Evolutionary conservation across 495 filamentous ascomycete genomes (phyloP), one percentile per base, ranked within the genome.

Genomic region (Annulohypoxylon moriforme): DNA sequence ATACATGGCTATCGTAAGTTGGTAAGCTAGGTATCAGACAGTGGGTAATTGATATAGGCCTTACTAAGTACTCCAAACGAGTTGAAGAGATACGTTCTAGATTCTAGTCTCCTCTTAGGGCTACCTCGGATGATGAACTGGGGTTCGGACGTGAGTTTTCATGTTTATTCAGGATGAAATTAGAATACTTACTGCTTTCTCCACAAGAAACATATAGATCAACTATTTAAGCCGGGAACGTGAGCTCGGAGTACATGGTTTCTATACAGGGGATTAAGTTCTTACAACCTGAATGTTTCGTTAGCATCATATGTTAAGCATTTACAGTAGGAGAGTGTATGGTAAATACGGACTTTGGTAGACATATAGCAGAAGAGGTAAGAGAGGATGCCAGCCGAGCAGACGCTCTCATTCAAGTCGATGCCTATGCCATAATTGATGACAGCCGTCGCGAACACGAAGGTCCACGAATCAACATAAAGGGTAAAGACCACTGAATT

Each of bases 121-220:
- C 79, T 79, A 36, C 77, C 77, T 20, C 82, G 80, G 18, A 87
- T 83, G 27, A 86, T 83, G 66, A 83, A 83, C 85, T 88, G 34
- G 9, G 1, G 13, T 16, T 1, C 5, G 22, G n/a, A 16, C 1
- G 3, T 56, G 62, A 73, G 38, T 73, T 55, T 27, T 8, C 22
- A 18, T 57, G 7, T 5, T 31, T 3, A 13, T 10, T 52, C 14
- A 22, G 36, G 10, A 29, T 20, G 57, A 8, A 42, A 20, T 11
- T 29, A 3, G 25, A 25, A 0, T 0, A 63, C 83, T 60, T 79
- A 87, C 86, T 31, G 80, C 83, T 74, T 86, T 86, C 71, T 87
- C 86, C 0, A 85, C 84, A 20, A 86, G 71, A 60, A 87, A 87
- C 36, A 81, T 67, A 75, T 88, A 88, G 29, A 87, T 84, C 31